Evolutionary conservation across 306 rosid genomes (phyloP).

Genomic region (Quercus agrifolia): DNA sequence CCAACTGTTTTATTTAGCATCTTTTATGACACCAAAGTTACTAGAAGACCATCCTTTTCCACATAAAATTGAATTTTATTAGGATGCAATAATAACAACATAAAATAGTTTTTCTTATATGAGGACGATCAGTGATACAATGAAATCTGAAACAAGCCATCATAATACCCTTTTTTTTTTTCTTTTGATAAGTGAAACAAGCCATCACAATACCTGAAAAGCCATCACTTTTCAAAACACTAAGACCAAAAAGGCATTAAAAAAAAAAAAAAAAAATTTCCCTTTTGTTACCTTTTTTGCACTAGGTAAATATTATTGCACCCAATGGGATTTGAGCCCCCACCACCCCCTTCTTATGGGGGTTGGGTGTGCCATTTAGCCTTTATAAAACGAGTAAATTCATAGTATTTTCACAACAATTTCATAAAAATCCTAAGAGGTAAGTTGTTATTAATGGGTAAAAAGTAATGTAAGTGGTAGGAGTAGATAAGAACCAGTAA

Average conservation of each 20-base stretch:
- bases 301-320: too few relatives aligned
- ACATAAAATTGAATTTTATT: neutral
- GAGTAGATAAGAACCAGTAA: too few relatives aligned
- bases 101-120: slow-evolving; percentile 6
- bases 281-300: too few relatives aligned
- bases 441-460: too few relatives aligned
- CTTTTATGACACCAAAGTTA: neutral
- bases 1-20: neutral
- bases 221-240: neutral
- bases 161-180: neutral
- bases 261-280: neutral
- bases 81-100: neutral
- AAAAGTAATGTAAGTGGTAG: too few relatives aligned
- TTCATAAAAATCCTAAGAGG: too few relatives aligned
- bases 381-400: too few relatives aligned
- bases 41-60: neutral
- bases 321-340: too few relatives aligned
- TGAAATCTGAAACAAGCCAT: neutral
- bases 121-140: neutral
- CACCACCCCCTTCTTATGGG: too few relatives aligned
- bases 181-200: too few relatives aligned
- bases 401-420: too few relatives aligned
- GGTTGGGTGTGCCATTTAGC: too few relatives aligned
- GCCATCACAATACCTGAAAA: neutral
- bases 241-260: neutral